Base-by-base conservation (phyloP, 2,329 filamentous ascomycete species). In the Microcera coccophila region DNA sequence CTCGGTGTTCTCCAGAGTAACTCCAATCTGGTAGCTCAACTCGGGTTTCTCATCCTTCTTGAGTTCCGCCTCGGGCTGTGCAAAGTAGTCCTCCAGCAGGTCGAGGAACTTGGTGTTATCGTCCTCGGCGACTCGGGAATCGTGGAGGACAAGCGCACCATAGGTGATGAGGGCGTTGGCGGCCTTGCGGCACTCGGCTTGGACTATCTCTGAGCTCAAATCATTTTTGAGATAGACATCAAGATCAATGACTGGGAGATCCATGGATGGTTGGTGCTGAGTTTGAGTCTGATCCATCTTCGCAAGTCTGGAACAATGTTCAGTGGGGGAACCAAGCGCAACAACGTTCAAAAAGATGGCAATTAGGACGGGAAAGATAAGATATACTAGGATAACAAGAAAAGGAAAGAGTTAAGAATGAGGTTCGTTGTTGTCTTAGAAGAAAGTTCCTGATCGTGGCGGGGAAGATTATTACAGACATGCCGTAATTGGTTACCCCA, bases 1-100 rank as follows among this genome's bases (percentile, higher is more conserved):
- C 67, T 82, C 78, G 1, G 78, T 82, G 63, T 80, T 78, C 53
- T 80, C 78, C 42, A 82, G 72, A 22, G 78, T 82, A 32, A 80
- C 78, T 49, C 78, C 78, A 38, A 82, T 70, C 64, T 82, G 78
- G 65, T 79, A 81, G 57, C 73, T 71, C 19, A 81, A 65, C 55
- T 75, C 74, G 5, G 78, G 78, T 3, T 76, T 71, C 65, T 80
- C 76, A 51, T 82, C 78, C 26, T 57, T 58, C 37, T 60, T 61
- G 26, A 81, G 68, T 3, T 57, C 60, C 8, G 60, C 68, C 15
- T 66, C 64, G 14, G 77, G 73, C 61, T 81, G 78, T 24, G 76
- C 76, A 56, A 82, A 82, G 68, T 82, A 82, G 66, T 81, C 76
- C 62, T 82, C 78, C n/a, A 81, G 71, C 28, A 82, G 68, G 60